phyloP scores from a whole-genome alignment of 2,329 filamentous ascomycete species.

The Calycina marina region DNA sequence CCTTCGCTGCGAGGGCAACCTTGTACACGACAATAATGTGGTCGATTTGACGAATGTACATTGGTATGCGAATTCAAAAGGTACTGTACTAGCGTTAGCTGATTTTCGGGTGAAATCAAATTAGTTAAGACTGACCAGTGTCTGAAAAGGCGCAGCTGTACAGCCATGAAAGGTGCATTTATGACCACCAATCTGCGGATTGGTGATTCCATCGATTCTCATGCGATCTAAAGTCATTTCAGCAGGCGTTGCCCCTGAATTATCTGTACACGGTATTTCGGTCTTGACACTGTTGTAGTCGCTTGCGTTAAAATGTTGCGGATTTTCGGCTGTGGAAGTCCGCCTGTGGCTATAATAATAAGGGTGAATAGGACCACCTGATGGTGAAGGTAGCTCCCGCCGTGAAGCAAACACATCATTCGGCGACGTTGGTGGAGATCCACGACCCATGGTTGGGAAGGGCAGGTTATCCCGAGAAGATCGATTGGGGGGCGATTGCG shows the following conservation, averaged over 20 bases:
- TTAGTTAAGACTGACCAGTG: slow-evolving; percentile 34
- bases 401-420: slow-evolving; percentile 25
- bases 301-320: slow-evolving; percentile 13
- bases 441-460: slow-evolving; percentile 9
- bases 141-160: slow-evolving; percentile 60
- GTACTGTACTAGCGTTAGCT: slow-evolving; percentile 27
- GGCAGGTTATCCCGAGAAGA: not conserved
- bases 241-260: slow-evolving; percentile 29
- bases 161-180: slow-evolving; percentile 50
- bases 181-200: slow-evolving; percentile 37
- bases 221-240: slow-evolving; percentile 34
- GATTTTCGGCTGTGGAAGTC: slow-evolving; percentile 13
- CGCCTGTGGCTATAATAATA: slow-evolving; percentile 11
- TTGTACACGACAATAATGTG: slow-evolving; percentile 49
- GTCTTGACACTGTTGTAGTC: slow-evolving; percentile 23
- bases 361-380: slow-evolving; percentile 6
- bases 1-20: slow-evolving; percentile 48
- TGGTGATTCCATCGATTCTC: slow-evolving; percentile 43
- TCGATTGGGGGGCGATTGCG: slow-evolving; percentile 18
- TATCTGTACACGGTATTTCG: slow-evolving; percentile 33
- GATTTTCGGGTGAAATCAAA: not conserved
- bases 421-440: slow-evolving; percentile 13
- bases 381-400: slow-evolving; percentile 23
- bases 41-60: slow-evolving; percentile 49
- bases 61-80: slow-evolving; percentile 69